Conservation (phyloP, 768 basidiomycete genomes). For the Naganishia vaughanmartiniae region DNA sequence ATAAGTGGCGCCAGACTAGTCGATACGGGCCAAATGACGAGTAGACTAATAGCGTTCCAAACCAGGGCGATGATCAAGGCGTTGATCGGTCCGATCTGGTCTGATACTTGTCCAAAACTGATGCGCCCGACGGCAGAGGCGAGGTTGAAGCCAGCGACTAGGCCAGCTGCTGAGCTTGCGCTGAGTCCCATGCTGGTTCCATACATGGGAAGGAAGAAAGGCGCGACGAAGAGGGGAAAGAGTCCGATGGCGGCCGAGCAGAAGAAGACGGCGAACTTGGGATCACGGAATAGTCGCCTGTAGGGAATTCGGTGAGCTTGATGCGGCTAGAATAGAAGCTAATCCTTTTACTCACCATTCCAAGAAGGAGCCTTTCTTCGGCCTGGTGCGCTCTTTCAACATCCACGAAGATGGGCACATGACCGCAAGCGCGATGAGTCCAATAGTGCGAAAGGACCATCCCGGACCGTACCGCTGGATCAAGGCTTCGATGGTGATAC, state of each 20-base stretch:
- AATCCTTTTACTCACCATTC: conserved; percentile 34
- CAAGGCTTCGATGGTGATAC: conserved; percentile 30
- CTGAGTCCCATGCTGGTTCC: conserved; percentile 36
- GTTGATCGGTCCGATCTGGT: conserved; percentile 55
- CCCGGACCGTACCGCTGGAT: conserved; percentile 30
- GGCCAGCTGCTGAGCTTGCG: conserved; percentile 25
- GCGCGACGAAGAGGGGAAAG: conserved; percentile 38
- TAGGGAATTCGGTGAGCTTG: not conserved
- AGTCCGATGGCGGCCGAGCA: conserved; percentile 26
- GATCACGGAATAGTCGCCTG: conserved; percentile 6
- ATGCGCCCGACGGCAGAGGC: conserved; percentile 48
- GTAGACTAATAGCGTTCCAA: conserved; percentile 52
- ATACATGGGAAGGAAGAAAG: conserved; percentile 47
- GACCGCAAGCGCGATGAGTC: conserved; percentile 30
- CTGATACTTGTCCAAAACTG: conserved; percentile 53
- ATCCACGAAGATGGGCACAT: conserved; percentile 31
- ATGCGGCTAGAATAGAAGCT: not conserved
- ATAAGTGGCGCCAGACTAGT: conserved; percentile 35
- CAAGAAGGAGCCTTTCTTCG: conserved; percentile 30
- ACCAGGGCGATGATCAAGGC: conserved; percentile 53
- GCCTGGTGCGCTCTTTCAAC: conserved; percentile 30
- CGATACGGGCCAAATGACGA: conserved; percentile 54
- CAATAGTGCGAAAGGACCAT: conserved; percentile 41
- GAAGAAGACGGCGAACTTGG: not conserved
- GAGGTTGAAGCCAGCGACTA: conserved; percentile 44